Conservation (phyloP, 352 stramenopile species). For the Globisporangium emineosum region DNA sequence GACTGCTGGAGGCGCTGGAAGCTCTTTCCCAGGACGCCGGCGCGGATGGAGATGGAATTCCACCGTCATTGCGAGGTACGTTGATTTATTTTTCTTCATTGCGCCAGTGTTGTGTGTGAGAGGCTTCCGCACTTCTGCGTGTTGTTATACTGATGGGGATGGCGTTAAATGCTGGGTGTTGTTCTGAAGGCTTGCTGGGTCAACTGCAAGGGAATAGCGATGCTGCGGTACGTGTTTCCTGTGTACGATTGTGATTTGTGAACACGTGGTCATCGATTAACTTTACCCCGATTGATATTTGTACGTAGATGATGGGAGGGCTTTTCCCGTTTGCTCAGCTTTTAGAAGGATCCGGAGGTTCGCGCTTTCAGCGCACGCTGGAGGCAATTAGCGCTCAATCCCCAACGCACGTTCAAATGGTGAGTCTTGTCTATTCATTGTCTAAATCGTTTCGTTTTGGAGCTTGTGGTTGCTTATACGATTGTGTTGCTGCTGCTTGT, state of each 20-base stretch:
- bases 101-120: not conserved
- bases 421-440: constrained; percentile 15
- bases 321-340: constrained; percentile 60
- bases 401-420: constrained; percentile 38
- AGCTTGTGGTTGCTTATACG: not conserved
- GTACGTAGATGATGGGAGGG: constrained; percentile 25
- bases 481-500: constrained; percentile 5
- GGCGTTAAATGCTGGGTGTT: not conserved
- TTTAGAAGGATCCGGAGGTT: constrained; percentile 27
- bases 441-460: not conserved
- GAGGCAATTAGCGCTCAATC: constrained; percentile 32
- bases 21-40: constrained; percentile 39
- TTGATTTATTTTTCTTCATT: not conserved
- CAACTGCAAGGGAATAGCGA: constrained; percentile 18
- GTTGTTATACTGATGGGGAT: not conserved
- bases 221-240: constrained; percentile 2
- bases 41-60: constrained; percentile 22
- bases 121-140: not conserved
- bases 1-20: constrained; percentile 56
- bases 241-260: not conserved
- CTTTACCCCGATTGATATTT: not conserved
- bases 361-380: constrained; percentile 45
- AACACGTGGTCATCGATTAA: not conserved
- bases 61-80: constrained; percentile 38
- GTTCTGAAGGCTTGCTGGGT: constrained; percentile 20